Evolutionary conservation across 2,329 filamentous ascomycete species (phyloP).

Genomic region (Fusarium phyllophilum): DNA sequence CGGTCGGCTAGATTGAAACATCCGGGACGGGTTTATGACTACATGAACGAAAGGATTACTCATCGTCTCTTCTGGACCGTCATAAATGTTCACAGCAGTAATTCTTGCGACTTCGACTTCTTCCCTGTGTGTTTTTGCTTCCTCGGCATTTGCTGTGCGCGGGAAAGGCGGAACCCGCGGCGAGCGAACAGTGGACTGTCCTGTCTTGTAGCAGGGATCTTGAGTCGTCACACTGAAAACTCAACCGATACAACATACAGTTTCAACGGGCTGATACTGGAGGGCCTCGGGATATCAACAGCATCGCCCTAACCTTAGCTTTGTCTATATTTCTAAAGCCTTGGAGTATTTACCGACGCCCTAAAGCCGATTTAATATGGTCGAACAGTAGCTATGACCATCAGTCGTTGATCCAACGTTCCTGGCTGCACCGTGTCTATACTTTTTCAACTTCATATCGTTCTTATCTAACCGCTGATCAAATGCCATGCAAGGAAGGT

Average conservation of each 20-base stretch:
- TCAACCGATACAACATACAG: too few relatives aligned
- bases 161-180: not conserved
- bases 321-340: not conserved
- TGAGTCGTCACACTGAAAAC: not conserved
- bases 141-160: not conserved
- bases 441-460: rapidly evolving
- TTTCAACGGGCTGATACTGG: not conserved
- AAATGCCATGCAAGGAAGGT: not conserved
- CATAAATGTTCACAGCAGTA: rapidly evolving
- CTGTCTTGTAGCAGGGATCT: not conserved
- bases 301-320: too few relatives aligned
- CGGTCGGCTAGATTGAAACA: not conserved
- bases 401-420: not conserved
- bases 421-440: not conserved
- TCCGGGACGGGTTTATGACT: not conserved
- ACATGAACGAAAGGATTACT: not conserved
- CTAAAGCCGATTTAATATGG: rapidly evolving
- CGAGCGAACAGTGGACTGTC: not conserved
- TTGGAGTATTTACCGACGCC: rapidly evolving
- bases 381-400: too few relatives aligned
- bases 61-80: rapidly evolving
- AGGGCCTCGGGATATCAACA: not conserved
- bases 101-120: not conserved
- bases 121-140: not conserved
- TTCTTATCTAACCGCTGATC: not conserved